Percentiles rank a stretch among this genome's conserved stretches.
phyloP scores from a whole-genome alignment of 1,284 basidiomycete genomes.

The Moniliella sp. region DNA sequence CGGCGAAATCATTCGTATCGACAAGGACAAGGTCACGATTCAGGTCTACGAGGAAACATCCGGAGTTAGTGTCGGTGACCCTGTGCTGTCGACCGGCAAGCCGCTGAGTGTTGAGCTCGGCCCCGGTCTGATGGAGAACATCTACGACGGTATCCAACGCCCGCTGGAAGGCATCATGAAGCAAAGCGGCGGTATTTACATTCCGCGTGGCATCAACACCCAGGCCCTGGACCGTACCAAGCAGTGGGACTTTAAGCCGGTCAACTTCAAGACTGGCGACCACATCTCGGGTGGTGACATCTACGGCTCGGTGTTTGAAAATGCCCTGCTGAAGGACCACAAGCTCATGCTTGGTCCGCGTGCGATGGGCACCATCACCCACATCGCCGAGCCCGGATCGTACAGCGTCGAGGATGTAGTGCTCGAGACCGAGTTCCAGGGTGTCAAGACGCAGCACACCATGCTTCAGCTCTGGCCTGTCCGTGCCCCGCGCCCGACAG shows the following conservation, averaged over 20 bases:
- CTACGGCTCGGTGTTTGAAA: slow-evolving; percentile 85
- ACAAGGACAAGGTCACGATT: slow-evolving; percentile 50
- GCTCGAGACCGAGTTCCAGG: slow-evolving; percentile 90
- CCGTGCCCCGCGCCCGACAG: slow-evolving; percentile 78
- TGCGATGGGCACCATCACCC: slow-evolving; percentile 78
- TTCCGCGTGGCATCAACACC: slow-evolving; percentile 78
- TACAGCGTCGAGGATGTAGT: slow-evolving; percentile 84
- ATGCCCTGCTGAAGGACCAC: slow-evolving; percentile 84
- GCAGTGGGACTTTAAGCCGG: slow-evolving; percentile 90
- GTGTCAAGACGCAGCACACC: slow-evolving; percentile 73
- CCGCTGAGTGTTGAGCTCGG: slow-evolving; percentile 91
- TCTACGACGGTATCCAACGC: slow-evolving; percentile 48
- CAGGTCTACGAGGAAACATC: slow-evolving; percentile 86
- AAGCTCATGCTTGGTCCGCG: slow-evolving; percentile 88
- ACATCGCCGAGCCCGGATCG: slow-evolving; percentile 78
- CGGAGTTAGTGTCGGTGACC: slow-evolving; percentile 75
- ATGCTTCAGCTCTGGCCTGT: slow-evolving; percentile 99
- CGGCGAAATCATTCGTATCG: slow-evolving; percentile 32
- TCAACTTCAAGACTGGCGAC: slow-evolving; percentile 52
- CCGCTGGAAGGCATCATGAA: slow-evolving; percentile 68
- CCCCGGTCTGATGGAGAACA: slow-evolving; percentile 91
- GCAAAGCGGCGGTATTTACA: slow-evolving; percentile 89
- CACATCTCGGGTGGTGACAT: slow-evolving; percentile 92
- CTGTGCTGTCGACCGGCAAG: slow-evolving; percentile 86
- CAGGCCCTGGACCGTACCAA: slow-evolving; percentile 69